A percentile compares a stretch with the other conserved stretches of the same genome.
Evolutionary conservation across 495 filamentous ascomycete species (phyloP).

Genomic region (Cercophora scortea): DNA sequence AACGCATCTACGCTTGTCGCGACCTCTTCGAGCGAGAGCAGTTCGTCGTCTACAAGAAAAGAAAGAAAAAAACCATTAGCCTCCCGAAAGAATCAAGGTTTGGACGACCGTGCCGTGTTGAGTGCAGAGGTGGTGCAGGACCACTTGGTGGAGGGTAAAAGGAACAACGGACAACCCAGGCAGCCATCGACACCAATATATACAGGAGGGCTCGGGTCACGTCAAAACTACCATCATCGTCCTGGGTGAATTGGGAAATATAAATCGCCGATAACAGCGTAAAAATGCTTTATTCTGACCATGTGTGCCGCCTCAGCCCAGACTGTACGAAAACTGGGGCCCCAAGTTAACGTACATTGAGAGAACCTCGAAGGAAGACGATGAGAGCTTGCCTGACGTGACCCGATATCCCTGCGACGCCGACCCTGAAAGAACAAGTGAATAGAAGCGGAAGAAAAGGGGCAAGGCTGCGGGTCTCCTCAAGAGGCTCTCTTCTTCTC

Average conservation of each 20-base stretch:
- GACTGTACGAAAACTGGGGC: constrained; percentile 35
- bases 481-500: constrained; percentile 1
- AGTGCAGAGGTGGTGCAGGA: background rate
- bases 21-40: constrained; percentile 44
- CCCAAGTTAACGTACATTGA: constrained; percentile 73
- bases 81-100: background rate
- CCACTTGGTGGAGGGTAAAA: constrained; percentile 13
- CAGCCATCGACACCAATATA: constrained; percentile 21
- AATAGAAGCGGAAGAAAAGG: constrained; percentile 1
- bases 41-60: constrained; percentile 35
- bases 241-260: constrained; percentile 37
- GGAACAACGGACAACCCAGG: constrained; percentile 6
- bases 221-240: constrained; percentile 47
- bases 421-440: constrained; percentile 8
- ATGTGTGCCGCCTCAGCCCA: constrained; percentile 30
- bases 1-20: constrained; percentile 49
- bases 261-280: constrained; percentile 31
- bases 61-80: constrained; percentile 24
- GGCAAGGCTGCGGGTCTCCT: background rate
- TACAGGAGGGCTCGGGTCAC: constrained; percentile 35
- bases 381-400: constrained; percentile 56
- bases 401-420: constrained; percentile 30
- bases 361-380: constrained; percentile 51
- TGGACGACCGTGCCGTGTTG: background rate
- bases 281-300: constrained; percentile 47